These are phyloP conservation scores for Rhynchosporium secalis DNA, from an alignment of 2,329 filamentous ascomycete species.

Conservation along the genomic window DNA sequence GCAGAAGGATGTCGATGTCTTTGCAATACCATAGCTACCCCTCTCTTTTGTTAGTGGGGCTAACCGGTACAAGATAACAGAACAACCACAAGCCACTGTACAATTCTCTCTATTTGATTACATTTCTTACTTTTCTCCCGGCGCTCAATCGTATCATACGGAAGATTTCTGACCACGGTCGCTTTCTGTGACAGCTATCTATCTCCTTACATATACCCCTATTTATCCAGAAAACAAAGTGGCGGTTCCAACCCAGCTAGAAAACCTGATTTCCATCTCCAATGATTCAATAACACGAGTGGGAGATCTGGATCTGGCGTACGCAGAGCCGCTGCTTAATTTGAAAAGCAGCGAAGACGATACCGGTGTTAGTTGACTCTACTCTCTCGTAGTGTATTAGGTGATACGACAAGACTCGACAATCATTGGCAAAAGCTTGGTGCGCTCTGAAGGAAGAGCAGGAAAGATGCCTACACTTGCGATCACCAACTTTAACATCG, in stretches of 20 bases:
- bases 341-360: slow-evolving; percentile 43
- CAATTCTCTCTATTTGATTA: background rate
- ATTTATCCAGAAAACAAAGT: slow-evolving; percentile 18
- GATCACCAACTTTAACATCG: slow-evolving; percentile 54
- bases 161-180: background rate
- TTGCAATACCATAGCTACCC: background rate
- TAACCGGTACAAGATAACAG: background rate
- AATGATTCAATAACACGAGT: slow-evolving; percentile 50
- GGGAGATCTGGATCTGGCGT: slow-evolving; percentile 25
- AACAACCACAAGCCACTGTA: background rate
- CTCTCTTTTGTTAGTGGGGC: background rate
- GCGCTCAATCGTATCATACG: background rate
- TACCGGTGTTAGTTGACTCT: slow-evolving; percentile 41
- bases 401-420: background rate
- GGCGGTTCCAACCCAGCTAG: slow-evolving; percentile 19
- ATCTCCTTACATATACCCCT: background rate
- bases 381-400: background rate
- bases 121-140: background rate
- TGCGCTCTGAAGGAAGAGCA: background rate
- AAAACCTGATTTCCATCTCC: slow-evolving; percentile 2
- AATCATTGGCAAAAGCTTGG: slow-evolving; percentile 9
- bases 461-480: slow-evolving; percentile 49
- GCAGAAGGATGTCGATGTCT: background rate
- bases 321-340: slow-evolving; percentile 37
- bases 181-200: background rate